Evolutionary conservation across 768 basidiomycete genomes (phyloP), one percentile per base, ranked within the genome.

Genomic region (Boletellus ananas): DNA sequence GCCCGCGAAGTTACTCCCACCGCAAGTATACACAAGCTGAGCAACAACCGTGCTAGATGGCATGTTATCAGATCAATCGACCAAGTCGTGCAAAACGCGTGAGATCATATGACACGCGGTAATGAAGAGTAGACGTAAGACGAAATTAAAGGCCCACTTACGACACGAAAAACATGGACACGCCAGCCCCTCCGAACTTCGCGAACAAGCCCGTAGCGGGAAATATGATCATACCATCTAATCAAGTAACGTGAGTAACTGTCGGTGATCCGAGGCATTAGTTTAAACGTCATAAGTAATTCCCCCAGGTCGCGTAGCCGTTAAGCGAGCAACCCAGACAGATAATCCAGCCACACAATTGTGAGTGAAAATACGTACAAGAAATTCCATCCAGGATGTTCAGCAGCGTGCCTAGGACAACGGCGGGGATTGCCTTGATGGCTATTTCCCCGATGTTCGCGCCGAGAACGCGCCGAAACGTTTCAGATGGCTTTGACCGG

Each of bases 141-240:
- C 16, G 37, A 29, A 34, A 39, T 3, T 11, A 31, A 29, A 34
- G 13, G 2, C 45, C 9, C 18, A 72, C 83, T 59, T 62, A 85
- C 76, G 89, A 83, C 17, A 93, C 78, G 66, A 94, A 95, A 68
- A 95, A 95, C 87, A 97, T 90, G 31, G 93, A 94, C 2, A 98
- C 93, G 3, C 95, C 95, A 66, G 85, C 83, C 0, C 88, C 81
- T 1, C 92, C 94, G 16, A 95, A 81, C 46, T 80, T 80, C 11
- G 78, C 70, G 65, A 99, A 97, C 3, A 89, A 75, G 2, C 87
- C 81, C 9, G 83, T 78, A 0, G 87, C 83, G 3, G 96, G 96
- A 65, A 97, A 99, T 48, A 93, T 85, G 65, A 92, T 93, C 91
- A 97, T 92, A 6, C 95, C 95, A 69, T 98, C 86, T 88, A 46